phyloP scores from a whole-genome alignment of 257 asterid genomes.

The Nicotiana obtusifolia region DNA sequence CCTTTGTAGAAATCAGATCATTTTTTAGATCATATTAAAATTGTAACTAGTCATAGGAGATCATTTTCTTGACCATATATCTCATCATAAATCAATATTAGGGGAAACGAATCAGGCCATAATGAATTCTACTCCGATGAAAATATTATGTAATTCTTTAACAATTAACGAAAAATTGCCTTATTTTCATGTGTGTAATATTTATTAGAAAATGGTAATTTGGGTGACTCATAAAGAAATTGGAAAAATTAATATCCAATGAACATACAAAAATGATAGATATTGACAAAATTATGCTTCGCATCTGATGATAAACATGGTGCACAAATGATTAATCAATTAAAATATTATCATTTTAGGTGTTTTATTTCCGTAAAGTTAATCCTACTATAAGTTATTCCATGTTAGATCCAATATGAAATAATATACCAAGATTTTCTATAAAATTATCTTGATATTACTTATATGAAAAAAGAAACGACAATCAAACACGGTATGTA shows the following conservation, averaged over 20 bases:
- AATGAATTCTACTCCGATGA: not conserved
- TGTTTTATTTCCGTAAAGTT: not conserved
- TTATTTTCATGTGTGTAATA: not conserved
- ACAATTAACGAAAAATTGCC: not conserved
- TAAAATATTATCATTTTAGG: not conserved
- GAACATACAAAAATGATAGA: not conserved
- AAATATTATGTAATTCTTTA: not conserved
- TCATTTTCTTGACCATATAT: no score
- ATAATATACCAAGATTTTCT: no score
- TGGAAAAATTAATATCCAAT: not conserved
- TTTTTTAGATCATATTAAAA: no score
- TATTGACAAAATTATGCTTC: not conserved
- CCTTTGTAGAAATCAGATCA: no score
- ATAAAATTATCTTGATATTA: not conserved
- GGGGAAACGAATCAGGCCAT: not conserved
- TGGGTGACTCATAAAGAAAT: not conserved
- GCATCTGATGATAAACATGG: not conserved
- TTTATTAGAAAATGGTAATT: not conserved
- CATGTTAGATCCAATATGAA: not conserved
- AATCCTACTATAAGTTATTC: not conserved
- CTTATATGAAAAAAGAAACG: not conserved
- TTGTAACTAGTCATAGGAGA: no score
- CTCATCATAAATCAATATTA: not conserved
- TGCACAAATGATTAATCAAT: not conserved
- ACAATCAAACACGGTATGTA: not conserved